phyloP scores from a whole-genome alignment of 176 grass and related monocot species.

The Paspalum vaginatum region DNA sequence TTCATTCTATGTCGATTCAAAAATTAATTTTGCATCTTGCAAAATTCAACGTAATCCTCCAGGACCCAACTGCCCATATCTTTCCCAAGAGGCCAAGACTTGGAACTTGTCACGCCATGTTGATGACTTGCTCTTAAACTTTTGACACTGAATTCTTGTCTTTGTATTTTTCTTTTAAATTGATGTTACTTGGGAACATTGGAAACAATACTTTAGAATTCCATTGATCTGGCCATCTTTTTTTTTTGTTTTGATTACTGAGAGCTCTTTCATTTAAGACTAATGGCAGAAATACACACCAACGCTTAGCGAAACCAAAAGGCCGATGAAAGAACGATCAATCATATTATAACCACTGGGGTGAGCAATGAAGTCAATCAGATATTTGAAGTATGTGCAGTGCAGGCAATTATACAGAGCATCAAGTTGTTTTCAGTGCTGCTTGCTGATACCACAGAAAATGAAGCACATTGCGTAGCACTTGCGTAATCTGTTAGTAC shows the following conservation, averaged over 20 bases:
- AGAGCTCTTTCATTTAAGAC: background rate
- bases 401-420: background rate
- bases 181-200: slow-evolving; percentile 9
- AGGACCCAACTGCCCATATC: slow-evolving; percentile 8
- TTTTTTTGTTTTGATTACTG: background rate
- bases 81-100: background rate
- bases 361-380: slow-evolving; percentile 9
- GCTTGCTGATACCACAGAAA: slow-evolving; percentile 12
- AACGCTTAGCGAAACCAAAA: background rate
- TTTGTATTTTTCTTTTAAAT: background rate
- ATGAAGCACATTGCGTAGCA: slow-evolving; percentile 16
- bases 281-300: background rate
- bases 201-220: background rate
- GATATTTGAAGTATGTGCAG: slow-evolving; percentile 21
- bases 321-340: background rate
- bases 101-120: background rate
- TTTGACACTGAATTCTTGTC: slow-evolving; percentile 2
- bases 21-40: slow-evolving; percentile 4
- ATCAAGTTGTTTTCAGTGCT: slow-evolving; percentile 13
- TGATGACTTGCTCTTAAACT: background rate
- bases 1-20: slow-evolving; percentile 16
- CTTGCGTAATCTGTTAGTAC: background rate
- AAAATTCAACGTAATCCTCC: background rate
- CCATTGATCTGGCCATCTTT: background rate
- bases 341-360: background rate